Conservation (phyloP, 2,329 filamentous ascomycete genomes). For the Endocalyx cinctus region DNA sequence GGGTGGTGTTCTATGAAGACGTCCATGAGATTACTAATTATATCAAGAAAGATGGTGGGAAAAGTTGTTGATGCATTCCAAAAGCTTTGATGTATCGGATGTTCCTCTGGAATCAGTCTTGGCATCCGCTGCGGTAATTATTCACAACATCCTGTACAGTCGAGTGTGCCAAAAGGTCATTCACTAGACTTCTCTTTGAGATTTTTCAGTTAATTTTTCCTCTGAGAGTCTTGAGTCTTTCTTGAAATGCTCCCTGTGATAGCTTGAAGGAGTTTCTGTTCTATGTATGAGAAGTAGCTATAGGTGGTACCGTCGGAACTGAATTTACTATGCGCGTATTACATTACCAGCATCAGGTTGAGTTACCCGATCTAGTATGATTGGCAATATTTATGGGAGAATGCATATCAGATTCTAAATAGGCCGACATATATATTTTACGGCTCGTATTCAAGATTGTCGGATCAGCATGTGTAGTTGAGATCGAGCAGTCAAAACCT, state of each 20-base stretch:
- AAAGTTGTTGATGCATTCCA: not conserved
- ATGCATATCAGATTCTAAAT: too few relatives aligned
- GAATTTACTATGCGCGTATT: constrained; percentile 2
- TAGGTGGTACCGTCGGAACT: not conserved
- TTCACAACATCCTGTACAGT: constrained; percentile 4
- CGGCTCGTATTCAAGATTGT: too few relatives aligned
- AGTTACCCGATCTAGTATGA: constrained; percentile 2
- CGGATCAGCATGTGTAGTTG: too few relatives aligned
- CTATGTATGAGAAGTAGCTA: not conserved
- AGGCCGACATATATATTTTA: too few relatives aligned
- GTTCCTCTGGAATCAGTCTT: constrained; percentile 1
- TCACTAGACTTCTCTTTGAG: not conserved
- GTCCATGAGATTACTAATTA: constrained; percentile 5
- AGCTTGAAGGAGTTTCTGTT: constrained; percentile 3
- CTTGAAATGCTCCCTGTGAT: constrained; percentile 2
- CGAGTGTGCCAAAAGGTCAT: not conserved
- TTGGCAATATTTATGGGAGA: too few relatives aligned
- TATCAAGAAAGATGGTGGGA: constrained; percentile 1
- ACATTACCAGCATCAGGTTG: constrained; percentile 1
- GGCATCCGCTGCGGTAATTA: constrained; percentile 1
- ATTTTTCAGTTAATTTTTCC: constrained; percentile 1
- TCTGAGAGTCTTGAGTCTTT: constrained; percentile 3
- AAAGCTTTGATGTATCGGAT: not conserved
- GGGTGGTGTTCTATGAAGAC: constrained; percentile 8
- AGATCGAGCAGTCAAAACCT: too few relatives aligned